phyloP scores from a whole-genome alignment of 2,329 filamentous ascomycete genomes.

The Biscogniauxia sp. region DNA sequence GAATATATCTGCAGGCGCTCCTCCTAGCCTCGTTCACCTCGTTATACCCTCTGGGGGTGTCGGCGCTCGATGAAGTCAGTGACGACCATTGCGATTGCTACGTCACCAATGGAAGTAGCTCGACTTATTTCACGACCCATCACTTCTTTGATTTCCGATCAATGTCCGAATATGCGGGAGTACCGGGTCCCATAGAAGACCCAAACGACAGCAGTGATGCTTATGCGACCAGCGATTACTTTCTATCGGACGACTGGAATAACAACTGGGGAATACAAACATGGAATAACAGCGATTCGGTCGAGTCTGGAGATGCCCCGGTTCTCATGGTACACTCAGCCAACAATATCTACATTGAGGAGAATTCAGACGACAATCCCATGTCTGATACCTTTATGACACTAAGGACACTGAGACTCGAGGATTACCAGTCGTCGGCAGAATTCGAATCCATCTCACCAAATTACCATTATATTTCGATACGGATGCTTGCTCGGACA shows the following conservation, averaged over 20 bases:
- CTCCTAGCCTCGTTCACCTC: slow-evolving; percentile 16
- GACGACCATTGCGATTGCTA: slow-evolving; percentile 44
- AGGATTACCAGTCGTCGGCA: slow-evolving; percentile 44
- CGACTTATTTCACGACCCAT: slow-evolving; percentile 44
- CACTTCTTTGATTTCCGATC: slow-evolving; percentile 50
- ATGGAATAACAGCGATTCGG: slow-evolving; percentile 36
- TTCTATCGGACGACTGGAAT: slow-evolving; percentile 30
- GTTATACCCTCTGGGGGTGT: slow-evolving; percentile 10
- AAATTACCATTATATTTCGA: slow-evolving; percentile 40
- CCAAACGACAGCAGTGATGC: slow-evolving; percentile 30
- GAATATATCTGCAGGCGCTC: slow-evolving; percentile 8
- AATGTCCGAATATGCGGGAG: slow-evolving; percentile 38
- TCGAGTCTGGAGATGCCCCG: slow-evolving; percentile 30
- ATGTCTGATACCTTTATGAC: slow-evolving; percentile 45
- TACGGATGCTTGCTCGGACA: slow-evolving; percentile 52
- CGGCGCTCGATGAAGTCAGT: slow-evolving; percentile 23
- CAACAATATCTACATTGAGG: slow-evolving; percentile 46
- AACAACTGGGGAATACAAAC: slow-evolving; percentile 33
- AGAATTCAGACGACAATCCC: slow-evolving; percentile 34
- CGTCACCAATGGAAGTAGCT: slow-evolving; percentile 44
- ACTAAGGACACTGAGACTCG: slow-evolving; percentile 45
- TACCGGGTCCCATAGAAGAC: slow-evolving; percentile 28
- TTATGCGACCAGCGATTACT: slow-evolving; percentile 31
- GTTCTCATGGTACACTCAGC: slow-evolving; percentile 38
- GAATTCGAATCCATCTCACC: slow-evolving; percentile 43